phyloP scores from a whole-genome alignment of 257 asterid species.

The Primulina huaijiensis region DNA sequence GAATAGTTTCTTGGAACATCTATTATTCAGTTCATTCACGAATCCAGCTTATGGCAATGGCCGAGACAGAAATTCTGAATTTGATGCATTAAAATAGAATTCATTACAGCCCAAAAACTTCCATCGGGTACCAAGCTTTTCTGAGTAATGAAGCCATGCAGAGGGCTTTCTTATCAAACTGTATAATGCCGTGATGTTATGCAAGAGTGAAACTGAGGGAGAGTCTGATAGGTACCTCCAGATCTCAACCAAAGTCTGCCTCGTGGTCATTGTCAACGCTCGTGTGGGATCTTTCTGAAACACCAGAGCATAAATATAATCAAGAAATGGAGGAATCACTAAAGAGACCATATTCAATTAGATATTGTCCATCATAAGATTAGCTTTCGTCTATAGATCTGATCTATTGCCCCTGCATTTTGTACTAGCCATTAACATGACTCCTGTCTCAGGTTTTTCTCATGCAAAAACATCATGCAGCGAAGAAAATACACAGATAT shows the following conservation, averaged over 20 bases:
- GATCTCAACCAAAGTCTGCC: slow-evolving; percentile 61
- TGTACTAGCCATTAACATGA: neutral
- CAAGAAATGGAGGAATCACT: neutral
- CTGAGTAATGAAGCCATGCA: neutral
- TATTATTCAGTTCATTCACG: neutral
- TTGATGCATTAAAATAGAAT: neutral
- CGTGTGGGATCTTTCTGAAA: slow-evolving; percentile 67
- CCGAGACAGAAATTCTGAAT: neutral
- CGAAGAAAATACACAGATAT: neutral
- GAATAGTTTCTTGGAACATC: neutral
- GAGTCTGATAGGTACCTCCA: slow-evolving; percentile 49
- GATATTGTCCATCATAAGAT: neutral
- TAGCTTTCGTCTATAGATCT: no score
- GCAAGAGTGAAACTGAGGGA: neutral
- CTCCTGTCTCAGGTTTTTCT: neutral
- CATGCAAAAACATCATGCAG: neutral
- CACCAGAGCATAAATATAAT: slow-evolving; percentile 10
- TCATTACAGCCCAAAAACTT: neutral
- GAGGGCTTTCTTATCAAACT: neutral
- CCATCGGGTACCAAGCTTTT: neutral
- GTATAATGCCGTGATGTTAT: neutral
- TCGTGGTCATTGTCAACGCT: slow-evolving; percentile 62
- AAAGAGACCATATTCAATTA: neutral
- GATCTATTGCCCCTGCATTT: neutral
- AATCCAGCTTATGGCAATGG: neutral